Evolutionary conservation across 1,139 yeast species (phyloP).

Genomic region (Hyphopichia burtonii): DNA sequence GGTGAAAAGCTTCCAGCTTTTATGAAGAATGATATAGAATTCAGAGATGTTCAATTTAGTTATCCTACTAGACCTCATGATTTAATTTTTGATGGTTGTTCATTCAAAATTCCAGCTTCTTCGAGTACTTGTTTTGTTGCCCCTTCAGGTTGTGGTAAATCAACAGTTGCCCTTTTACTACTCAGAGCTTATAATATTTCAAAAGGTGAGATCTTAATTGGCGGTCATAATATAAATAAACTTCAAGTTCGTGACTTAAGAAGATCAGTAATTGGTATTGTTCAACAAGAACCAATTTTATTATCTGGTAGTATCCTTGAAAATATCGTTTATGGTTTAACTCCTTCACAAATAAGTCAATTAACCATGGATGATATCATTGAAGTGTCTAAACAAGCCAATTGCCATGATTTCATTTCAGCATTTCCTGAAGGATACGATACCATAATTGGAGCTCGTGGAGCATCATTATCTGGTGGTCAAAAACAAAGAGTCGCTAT

Average conservation of each 20-base stretch:
- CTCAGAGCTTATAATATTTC: constrained; percentile 64
- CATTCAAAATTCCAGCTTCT: constrained; percentile 61
- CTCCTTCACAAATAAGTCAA: constrained; percentile 46
- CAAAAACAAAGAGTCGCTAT: constrained; percentile 89
- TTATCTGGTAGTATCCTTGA: constrained; percentile 78
- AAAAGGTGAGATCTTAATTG: constrained; percentile 62
- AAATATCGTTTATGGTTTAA: constrained; percentile 74
- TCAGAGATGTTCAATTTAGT: constrained; percentile 65
- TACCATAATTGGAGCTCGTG: constrained; percentile 54
- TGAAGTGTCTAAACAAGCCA: constrained; percentile 49
- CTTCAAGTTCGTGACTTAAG: constrained; percentile 73
- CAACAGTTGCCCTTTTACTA: constrained; percentile 74
- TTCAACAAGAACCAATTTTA: constrained; percentile 85
- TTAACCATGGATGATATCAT: constrained; percentile 42
- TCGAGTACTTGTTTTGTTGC: constrained; percentile 89
- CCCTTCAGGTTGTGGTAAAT: constrained; percentile 89
- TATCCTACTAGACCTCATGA: constrained; percentile 91
- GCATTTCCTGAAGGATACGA: constrained; percentile 54
- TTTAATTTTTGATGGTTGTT: constrained; percentile 61
- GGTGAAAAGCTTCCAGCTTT: constrained; percentile 44
- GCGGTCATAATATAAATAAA: constrained; percentile 62
- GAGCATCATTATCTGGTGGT: constrained; percentile 74
- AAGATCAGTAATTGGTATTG: constrained; percentile 69
- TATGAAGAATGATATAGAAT: constrained; percentile 56
- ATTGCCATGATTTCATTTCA: constrained; percentile 53